Evolutionary conservation across 2,329 filamentous ascomycete species (phyloP).

Genomic region (Aspergillus melleus): DNA sequence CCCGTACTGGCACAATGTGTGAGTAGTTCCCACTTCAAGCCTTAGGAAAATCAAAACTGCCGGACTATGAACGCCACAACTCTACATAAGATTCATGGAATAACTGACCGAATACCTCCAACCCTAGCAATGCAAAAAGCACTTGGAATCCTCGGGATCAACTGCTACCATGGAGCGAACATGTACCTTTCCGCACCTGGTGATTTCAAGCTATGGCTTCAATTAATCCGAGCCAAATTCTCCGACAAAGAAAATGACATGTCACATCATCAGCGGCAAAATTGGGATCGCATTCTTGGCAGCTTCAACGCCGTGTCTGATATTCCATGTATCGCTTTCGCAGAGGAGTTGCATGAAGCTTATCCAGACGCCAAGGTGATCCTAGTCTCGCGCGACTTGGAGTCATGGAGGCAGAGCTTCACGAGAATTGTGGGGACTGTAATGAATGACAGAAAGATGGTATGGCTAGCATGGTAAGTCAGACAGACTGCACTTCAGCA

Average conservation of each 20-base stretch:
- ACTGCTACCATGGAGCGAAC: conserved; percentile 11
- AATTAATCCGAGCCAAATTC: conserved; percentile 59
- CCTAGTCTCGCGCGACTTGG: conserved; percentile 24
- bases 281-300: conserved; percentile 7
- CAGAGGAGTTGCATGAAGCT: conserved; percentile 25
- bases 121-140: conserved; percentile 11
- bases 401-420: conserved; percentile 23
- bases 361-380: conserved; percentile 25
- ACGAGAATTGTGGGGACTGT: neutral
- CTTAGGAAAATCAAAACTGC: neutral
- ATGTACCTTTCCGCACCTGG: conserved; percentile 3
- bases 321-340: conserved; percentile 16
- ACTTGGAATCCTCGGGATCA: conserved; percentile 9
- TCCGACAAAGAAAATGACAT: conserved; percentile 49
- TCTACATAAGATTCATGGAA: neutral
- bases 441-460: neutral
- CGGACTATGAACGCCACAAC: no score
- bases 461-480: neutral
- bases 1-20: conserved; percentile 10
- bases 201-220: conserved; percentile 55
- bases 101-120: neutral
- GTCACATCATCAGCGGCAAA: conserved; percentile 19
- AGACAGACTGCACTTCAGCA: neutral
- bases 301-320: conserved; percentile 17
- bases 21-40: neutral